These are phyloP conservation scores for Phaffomyces opuntiae DNA, from an alignment of 805 yeast genomes.

Conservation along the genomic window DNA sequence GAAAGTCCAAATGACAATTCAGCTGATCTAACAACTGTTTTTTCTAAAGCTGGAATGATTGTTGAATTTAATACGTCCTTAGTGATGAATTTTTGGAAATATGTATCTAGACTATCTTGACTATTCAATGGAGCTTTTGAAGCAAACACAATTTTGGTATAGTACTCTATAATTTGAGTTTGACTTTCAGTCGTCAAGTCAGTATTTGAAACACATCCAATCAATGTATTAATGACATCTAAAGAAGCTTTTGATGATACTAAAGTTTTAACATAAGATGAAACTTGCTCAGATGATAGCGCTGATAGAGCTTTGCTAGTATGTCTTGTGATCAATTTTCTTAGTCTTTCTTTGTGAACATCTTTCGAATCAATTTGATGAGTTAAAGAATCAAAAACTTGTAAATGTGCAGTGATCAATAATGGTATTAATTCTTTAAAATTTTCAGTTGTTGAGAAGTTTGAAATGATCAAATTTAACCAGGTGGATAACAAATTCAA, in stretches of 20 bases:
- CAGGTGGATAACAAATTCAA: conserved; percentile 52
- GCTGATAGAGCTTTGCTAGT: conserved; percentile 19
- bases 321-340: conserved; percentile 28
- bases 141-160: conserved; percentile 36
- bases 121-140: conserved; percentile 36
- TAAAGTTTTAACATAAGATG: conserved; percentile 9
- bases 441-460: conserved; percentile 18
- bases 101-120: conserved; percentile 35
- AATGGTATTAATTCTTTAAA: conserved; percentile 25
- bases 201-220: conserved; percentile 29
- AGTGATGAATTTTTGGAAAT: conserved; percentile 36
- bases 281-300: conserved; percentile 17
- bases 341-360: conserved; percentile 34
- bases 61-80: conserved; percentile 29
- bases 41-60: conserved; percentile 60
- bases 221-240: conserved; percentile 28
- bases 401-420: conserved; percentile 30
- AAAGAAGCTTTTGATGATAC: conserved; percentile 23
- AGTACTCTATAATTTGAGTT: conserved; percentile 19
- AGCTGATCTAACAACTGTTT: conserved; percentile 70
- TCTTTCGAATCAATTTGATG: conserved; percentile 18
- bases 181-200: conserved; percentile 19
- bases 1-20: conserved; percentile 60
- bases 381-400: conserved; percentile 19
- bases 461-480: conserved; percentile 35